A percentile compares a stretch with the other conserved stretches of the same genome.
These are phyloP conservation scores for Dactylellina parvicollis DNA, from an alignment of 2,329 filamentous ascomycete species.

Conservation along the genomic window DNA sequence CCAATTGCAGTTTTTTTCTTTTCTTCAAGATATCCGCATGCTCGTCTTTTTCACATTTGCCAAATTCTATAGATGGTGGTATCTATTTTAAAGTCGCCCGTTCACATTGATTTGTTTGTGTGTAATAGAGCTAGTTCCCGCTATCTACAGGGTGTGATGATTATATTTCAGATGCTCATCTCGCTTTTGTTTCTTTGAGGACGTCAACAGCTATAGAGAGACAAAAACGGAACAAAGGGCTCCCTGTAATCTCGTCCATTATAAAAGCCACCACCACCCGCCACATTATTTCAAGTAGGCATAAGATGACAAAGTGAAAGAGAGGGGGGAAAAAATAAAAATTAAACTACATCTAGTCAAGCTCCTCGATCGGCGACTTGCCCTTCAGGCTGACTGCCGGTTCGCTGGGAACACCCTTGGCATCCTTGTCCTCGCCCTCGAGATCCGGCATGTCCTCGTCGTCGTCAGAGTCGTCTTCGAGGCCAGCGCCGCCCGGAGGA, in stretches of 20 bases:
- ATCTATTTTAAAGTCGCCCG: neutral
- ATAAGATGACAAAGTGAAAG: neutral
- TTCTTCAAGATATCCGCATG: slow-evolving; percentile 30
- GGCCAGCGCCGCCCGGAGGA: slow-evolving; percentile 28
- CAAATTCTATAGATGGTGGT: neutral
- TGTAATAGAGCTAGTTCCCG: neutral
- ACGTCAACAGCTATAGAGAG: slow-evolving; percentile 15
- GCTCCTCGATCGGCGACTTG: slow-evolving; percentile 33
- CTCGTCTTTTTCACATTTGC: neutral
- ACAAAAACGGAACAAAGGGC: neutral
- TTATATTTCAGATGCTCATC: neutral
- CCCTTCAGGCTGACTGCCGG: slow-evolving; percentile 22
- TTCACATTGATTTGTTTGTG: neutral
- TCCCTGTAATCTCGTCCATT: slow-evolving; percentile 10
- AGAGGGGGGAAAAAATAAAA: slow-evolving; percentile 1
- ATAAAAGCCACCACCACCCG: slow-evolving; percentile 19
- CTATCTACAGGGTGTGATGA: neutral
- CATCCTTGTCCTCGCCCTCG: slow-evolving; percentile 54
- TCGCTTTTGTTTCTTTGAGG: too few relatives aligned
- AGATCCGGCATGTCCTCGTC: slow-evolving; percentile 59
- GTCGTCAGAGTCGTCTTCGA: slow-evolving; percentile 55
- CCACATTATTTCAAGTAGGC: too few relatives aligned
- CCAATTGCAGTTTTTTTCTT: neutral
- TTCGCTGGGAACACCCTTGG: slow-evolving; percentile 35
- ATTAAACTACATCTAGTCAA: slow-evolving; percentile 17